A percentile compares a stretch with the other conserved stretches of the same genome.
Conservation (phyloP, 768 basidiomycete genomes). For the Kwoniella pini region DNA sequence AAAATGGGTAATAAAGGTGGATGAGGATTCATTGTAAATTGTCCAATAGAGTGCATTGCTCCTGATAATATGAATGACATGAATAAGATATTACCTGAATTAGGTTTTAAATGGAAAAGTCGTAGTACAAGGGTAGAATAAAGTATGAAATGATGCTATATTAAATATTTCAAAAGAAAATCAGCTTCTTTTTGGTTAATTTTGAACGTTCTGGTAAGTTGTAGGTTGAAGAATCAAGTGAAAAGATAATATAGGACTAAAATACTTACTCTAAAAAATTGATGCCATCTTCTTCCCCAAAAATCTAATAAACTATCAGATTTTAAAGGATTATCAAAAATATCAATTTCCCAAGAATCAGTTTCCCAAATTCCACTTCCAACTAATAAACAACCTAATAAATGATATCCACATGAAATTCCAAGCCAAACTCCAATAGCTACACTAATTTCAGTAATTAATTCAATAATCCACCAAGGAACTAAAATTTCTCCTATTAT, state of each 20-base stretch:
- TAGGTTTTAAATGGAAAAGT: conserved; percentile 26
- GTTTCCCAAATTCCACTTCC: conserved; percentile 34
- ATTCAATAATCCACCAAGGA: conserved; percentile 19
- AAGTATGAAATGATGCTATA: conserved; percentile 45
- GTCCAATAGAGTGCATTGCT: conserved; percentile 44
- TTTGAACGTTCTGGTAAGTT: too few relatives aligned
- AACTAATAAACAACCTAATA: conserved; percentile 24
- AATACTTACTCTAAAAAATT: conserved; percentile 33
- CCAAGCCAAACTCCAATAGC: conserved; percentile 31
- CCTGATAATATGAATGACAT: conserved; percentile 46
- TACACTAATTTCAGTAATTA: conserved; percentile 15
- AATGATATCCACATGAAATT: conserved; percentile 33
- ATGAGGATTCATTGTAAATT: conserved; percentile 40
- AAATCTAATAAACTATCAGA: conserved; percentile 50
- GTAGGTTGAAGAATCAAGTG: too few relatives aligned
- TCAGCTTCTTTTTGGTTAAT: not conserved
- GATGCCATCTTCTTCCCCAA: conserved; percentile 54
- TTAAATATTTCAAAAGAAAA: not conserved
- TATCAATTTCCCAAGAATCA: conserved; percentile 42
- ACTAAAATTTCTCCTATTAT: not conserved
- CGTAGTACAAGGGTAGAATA: conserved; percentile 34
- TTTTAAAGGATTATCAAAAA: conserved; percentile 41
- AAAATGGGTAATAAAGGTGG: conserved; percentile 34
- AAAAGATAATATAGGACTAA: not conserved
- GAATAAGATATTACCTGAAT: conserved; percentile 22